Percentiles rank a stretch among this genome's conserved stretches.
phyloP scores from a whole-genome alignment of 495 filamentous ascomycete genomes.

The Lindgomyces ingoldianus region DNA sequence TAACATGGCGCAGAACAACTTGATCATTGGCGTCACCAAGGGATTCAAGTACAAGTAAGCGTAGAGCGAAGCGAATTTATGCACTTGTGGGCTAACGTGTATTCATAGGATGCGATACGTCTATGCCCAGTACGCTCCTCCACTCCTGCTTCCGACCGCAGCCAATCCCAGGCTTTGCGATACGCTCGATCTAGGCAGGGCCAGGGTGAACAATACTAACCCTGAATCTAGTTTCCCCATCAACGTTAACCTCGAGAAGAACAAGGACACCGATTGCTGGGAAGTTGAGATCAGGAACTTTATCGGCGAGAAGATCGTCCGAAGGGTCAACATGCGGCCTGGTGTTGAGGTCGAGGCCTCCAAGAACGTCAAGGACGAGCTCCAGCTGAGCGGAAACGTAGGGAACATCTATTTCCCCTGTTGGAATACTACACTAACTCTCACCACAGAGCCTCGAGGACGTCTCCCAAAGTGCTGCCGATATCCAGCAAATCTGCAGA shows the following conservation, averaged over 20 bases:
- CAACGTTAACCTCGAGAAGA: constrained; percentile 99
- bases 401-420: not conserved
- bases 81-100: constrained; percentile 8
- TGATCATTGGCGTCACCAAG: constrained; percentile 96
- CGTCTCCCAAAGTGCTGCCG: constrained; percentile 95
- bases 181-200: too few species aligned
- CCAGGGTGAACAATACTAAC: too few species aligned
- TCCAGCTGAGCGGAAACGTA: constrained; percentile 81
- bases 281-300: constrained; percentile 99
- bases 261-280: constrained; percentile 78
- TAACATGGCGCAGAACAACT: constrained; percentile 63
- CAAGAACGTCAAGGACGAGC: constrained; percentile 94
- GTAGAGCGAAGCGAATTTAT: not conserved
- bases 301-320: constrained; percentile 99
- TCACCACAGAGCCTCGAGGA: constrained; percentile 24
- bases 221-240: constrained; percentile 73
- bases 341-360: constrained; percentile 90
- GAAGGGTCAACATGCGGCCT: constrained; percentile 79
- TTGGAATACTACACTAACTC: not conserved
- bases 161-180: too few species aligned
- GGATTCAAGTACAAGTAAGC: constrained; percentile 82
- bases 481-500: constrained; percentile 99
- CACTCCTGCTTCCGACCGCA: too few species aligned
- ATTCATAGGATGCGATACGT: constrained; percentile 93
- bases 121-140: constrained; percentile 70